Percentiles rank a stretch among this genome's conserved stretches.
Conservation (phyloP, 169 alveolate genomes). For the Perkinsus chesapeaki region DNA sequence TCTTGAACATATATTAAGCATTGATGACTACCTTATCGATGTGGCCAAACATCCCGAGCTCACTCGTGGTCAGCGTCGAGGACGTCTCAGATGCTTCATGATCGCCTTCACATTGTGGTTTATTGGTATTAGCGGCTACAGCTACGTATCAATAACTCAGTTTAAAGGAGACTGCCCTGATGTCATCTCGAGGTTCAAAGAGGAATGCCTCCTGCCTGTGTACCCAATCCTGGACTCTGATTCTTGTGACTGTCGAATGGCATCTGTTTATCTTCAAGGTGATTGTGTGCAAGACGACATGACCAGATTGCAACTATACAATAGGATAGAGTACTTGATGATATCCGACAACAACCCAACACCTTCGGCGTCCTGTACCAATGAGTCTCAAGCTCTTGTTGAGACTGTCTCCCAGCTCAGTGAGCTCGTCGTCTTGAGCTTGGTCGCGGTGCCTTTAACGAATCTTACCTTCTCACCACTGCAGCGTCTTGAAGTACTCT, state of each 20-base stretch:
- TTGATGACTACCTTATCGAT: background rate
- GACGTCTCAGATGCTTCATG: background rate
- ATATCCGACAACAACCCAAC: background rate
- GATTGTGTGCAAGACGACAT: background rate
- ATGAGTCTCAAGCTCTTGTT: background rate
- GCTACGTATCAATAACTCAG: background rate
- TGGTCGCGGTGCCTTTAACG: background rate
- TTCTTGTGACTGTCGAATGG: background rate
- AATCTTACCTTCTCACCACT: background rate
- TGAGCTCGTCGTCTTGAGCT: background rate
- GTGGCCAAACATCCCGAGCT: background rate
- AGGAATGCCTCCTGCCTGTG: background rate
- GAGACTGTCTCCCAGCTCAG: background rate
- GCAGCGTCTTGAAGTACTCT: background rate
- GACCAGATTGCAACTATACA: background rate
- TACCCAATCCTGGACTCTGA: background rate
- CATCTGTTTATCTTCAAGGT: background rate
- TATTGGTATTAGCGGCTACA: background rate
- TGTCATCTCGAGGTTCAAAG: background rate
- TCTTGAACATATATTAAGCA: background rate
- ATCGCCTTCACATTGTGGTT: background rate
- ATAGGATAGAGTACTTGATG: background rate
- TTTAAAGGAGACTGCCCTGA: background rate
- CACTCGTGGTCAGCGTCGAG: background rate
- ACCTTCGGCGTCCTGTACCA: background rate